Base-by-base conservation (phyloP, 2,329 filamentous ascomycete species). In the Cercospora zeae-maydis region DNA sequence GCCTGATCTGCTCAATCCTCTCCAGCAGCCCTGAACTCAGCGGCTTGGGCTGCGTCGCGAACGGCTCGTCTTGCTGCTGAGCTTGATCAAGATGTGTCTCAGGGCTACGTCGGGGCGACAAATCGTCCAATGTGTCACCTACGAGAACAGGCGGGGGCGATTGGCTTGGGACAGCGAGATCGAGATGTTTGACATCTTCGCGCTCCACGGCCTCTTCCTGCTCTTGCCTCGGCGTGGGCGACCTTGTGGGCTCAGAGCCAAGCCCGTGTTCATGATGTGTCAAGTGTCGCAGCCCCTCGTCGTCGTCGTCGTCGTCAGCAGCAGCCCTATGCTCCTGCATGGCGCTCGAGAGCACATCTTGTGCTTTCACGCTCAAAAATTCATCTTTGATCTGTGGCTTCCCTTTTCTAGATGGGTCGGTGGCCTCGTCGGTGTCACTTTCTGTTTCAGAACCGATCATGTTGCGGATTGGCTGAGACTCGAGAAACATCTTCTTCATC, bases 401-500 rank as follows among this genome's bases (percentile, higher is more conserved):
- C 13, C 65, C 75, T 75, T 68, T 39, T 13, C 75, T 68, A 59
- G 74, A 68, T 74, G 75, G 63, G 72, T 88, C 87, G 7, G 81
- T 78, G 2, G 82, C 81, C 45, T 90, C 86, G 31, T 64, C 62
- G 4, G 53, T 61, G 58, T 64, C 62, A 34, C 58, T 61, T 14
- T 45, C 62, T 24, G 54, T 58, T 55, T 64, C 62, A 14, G 58
- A 61, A 14, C 58, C 62, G 5, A 71, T 67, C 51, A 69, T 70
- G 27, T 72, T 73, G 27, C 66, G 59, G 24, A 69, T 61, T 63
- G 90, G 88, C 2, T 91, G 92, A 66, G 93, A 91, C 74, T 98
- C 93, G 7, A 93, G 86, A 73, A 99, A 99, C 75, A 99, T 91
- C 75, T 96, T 96, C 74, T 91, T 93, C 62, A 99, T 81, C 74